Percentiles rank a stretch among this genome's conserved stretches.
phyloP scores from a whole-genome alignment of 2,329 filamentous ascomycete species.

The Pestalotiopsis sp. region DNA sequence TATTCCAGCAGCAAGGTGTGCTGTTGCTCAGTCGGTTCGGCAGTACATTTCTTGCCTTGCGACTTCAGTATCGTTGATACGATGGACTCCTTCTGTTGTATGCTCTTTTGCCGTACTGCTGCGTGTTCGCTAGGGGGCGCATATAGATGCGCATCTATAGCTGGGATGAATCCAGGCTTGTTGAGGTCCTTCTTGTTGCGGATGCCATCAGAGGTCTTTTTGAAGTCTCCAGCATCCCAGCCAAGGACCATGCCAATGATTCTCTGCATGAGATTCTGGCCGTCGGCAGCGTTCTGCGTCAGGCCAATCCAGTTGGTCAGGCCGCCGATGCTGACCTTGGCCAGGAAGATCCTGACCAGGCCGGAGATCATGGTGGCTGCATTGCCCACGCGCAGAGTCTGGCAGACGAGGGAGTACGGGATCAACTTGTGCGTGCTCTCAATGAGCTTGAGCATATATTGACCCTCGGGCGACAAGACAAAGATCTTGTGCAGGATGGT shows the following conservation, averaged over 20 bases:
- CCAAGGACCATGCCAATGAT: constrained; percentile 75
- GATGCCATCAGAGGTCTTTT: constrained; percentile 65
- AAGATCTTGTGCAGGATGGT: constrained; percentile 76
- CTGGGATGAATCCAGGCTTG: constrained; percentile 62
- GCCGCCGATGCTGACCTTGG: constrained; percentile 76
- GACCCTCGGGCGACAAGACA: constrained; percentile 74
- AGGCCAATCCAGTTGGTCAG: constrained; percentile 81
- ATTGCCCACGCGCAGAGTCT: constrained; percentile 77
- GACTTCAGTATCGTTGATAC: constrained; percentile 66
- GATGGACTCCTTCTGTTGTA: constrained; percentile 58
- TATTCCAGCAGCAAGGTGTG: constrained; percentile 71
- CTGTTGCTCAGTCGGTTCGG: constrained; percentile 58
- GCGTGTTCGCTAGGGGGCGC: constrained; percentile 60
- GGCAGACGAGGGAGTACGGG: constrained; percentile 72
- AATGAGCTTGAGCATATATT: constrained; percentile 71
- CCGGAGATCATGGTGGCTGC: constrained; percentile 81
- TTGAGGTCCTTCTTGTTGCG: constrained; percentile 64
- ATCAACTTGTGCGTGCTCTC: constrained; percentile 72
- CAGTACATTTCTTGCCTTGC: constrained; percentile 46
- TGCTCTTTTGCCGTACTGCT: constrained; percentile 59
- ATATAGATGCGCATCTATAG: constrained; percentile 62
- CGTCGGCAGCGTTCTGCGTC: constrained; percentile 72
- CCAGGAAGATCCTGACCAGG: constrained; percentile 72
- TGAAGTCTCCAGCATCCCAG: constrained; percentile 75
- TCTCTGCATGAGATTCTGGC: constrained; percentile 79